Evolutionary conservation across 495 filamentous ascomycete species (phyloP).

Genomic region (Filosporella fistucella): DNA sequence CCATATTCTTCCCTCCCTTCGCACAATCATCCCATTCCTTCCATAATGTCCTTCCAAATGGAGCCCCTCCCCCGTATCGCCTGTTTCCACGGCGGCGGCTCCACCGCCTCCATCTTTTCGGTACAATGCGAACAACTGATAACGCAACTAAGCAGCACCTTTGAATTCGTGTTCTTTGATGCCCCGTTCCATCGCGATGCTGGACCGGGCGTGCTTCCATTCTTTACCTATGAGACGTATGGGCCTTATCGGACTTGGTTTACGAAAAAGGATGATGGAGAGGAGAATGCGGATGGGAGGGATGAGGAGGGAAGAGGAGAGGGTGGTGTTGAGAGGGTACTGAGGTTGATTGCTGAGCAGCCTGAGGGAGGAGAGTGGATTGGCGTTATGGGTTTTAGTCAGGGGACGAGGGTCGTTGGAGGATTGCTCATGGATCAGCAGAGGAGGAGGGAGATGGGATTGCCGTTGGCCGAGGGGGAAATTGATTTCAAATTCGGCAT

Average conservation of each 20-base stretch:
- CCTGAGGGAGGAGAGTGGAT: conserved; percentile 17
- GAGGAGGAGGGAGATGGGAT: conserved; percentile 11
- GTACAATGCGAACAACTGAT: conserved; percentile 9
- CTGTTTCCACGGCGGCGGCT: conserved; percentile 21
- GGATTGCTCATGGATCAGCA: conserved; percentile 17
- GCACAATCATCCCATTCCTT: no score
- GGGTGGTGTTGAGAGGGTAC: conserved; percentile 15
- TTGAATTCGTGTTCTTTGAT: conserved; percentile 19
- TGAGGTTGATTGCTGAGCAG: conserved; percentile 7
- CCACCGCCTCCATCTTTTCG: conserved; percentile 8
- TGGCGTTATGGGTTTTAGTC: conserved; percentile 19
- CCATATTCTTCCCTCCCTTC: no score
- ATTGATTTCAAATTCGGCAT: conserved; percentile 18
- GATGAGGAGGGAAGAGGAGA: conserved; percentile 1
- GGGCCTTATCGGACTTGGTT: conserved; percentile 19
- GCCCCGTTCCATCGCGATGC: conserved; percentile 12
- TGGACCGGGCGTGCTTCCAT: conserved; percentile 14
- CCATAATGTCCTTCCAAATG: no score
- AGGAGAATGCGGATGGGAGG: conserved; percentile 7
- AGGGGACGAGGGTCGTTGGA: conserved; percentile 19
- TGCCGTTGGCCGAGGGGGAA: background rate
- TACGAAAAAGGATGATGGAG: background rate
- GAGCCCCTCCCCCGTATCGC: conserved; percentile 11
- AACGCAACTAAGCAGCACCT: background rate
- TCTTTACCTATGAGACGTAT: conserved; percentile 13